Evolutionary conservation across 805 yeast genomes (phyloP), one percentile per base, ranked within the genome.

Genomic region (Candida peoriensis): DNA sequence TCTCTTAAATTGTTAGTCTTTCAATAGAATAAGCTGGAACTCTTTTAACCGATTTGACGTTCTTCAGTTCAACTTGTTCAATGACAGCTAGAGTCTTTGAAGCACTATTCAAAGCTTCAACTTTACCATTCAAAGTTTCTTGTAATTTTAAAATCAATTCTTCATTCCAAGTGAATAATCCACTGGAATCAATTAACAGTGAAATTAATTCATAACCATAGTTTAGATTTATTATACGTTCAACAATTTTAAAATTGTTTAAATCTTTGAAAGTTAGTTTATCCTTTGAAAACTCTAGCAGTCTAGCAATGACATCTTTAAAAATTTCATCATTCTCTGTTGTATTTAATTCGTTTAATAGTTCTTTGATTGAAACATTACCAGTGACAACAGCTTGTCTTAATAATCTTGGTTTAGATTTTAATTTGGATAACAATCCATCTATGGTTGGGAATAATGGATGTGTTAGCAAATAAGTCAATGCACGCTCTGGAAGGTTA

Each of bases 371-470:
- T 8, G 82, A 70, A 25, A 88, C 60, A 37, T 78, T 77, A 41
- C 93, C 82, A 1, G 93, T 79, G 11, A 80, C 83, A 32, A 87
- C 73, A 2, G 94, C 90, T 56, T 84, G 95, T 59, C 87, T 76
- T 56, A 81, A 69, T 38, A 88, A 66, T 41, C 82, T 72, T 24
- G 86, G 79, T 39, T 72, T 66, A 9, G 70, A 59, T 30, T 69
- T 67, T 19, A 86, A 62, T 25, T 60, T 63, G 12, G 64, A 52
- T 28, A 90, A 59, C 29, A 89, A 55, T 2, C 77, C 78, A 5
- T 61, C 58, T 8, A 85, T 66, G 40, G 68, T 72, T 8, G 97
- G 96, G 59, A 81, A 88, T 14, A 86, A 61, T 13, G 96, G 96
- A 61, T 90, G 95, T 3, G 96, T 83, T 42, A 90, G 66, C 22